phyloP scores from a whole-genome alignment of 352 stramenopile species.

The Phytophthora foliorum region DNA sequence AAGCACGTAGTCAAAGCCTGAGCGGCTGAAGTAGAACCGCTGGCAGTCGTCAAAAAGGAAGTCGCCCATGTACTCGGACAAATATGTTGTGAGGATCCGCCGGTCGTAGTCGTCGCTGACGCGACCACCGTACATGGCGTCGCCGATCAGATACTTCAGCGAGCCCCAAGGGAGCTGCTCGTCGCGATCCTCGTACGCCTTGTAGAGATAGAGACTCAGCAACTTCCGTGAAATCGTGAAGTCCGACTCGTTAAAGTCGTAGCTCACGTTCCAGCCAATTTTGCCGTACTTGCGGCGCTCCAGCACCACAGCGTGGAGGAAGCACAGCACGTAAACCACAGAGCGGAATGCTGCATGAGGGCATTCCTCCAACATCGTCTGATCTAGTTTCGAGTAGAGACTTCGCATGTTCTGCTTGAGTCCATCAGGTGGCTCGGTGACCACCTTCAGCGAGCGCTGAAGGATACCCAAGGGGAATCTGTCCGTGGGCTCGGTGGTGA shows the following conservation, averaged over 20 bases:
- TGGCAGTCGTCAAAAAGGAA: slow-evolving; percentile 97
- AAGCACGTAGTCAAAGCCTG: slow-evolving; percentile 95
- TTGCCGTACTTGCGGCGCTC: slow-evolving; percentile 97
- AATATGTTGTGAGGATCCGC: slow-evolving; percentile 94
- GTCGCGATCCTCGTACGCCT: slow-evolving; percentile 93
- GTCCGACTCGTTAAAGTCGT: slow-evolving; percentile 98
- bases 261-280: slow-evolving; percentile 97
- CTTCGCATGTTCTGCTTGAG: slow-evolving; percentile 98
- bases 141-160: slow-evolving; percentile 96
- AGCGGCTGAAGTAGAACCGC: slow-evolving; percentile 94
- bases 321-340: slow-evolving; percentile 97
- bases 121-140: slow-evolving; percentile 97
- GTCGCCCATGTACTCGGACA: slow-evolving; percentile 97
- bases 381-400: slow-evolving; percentile 93
- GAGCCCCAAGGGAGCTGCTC: slow-evolving; percentile 96
- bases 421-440: slow-evolving; percentile 96
- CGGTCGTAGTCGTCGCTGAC: slow-evolving; percentile 97
- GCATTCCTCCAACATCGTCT: slow-evolving; percentile 93
- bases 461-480: slow-evolving; percentile 96
- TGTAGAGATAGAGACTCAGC: slow-evolving; percentile 94
- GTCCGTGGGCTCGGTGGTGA: slow-evolving; percentile 96
- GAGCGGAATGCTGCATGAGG: slow-evolving; percentile 92
- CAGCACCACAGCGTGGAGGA: slow-evolving; percentile 95
- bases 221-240: slow-evolving; percentile 95
- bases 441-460: slow-evolving; percentile 95